A percentile compares a stretch with the other conserved stretches of the same genome.
phyloP scores from a whole-genome alignment of 2,329 filamentous ascomycete species.

The Diaporthe amygdali region DNA sequence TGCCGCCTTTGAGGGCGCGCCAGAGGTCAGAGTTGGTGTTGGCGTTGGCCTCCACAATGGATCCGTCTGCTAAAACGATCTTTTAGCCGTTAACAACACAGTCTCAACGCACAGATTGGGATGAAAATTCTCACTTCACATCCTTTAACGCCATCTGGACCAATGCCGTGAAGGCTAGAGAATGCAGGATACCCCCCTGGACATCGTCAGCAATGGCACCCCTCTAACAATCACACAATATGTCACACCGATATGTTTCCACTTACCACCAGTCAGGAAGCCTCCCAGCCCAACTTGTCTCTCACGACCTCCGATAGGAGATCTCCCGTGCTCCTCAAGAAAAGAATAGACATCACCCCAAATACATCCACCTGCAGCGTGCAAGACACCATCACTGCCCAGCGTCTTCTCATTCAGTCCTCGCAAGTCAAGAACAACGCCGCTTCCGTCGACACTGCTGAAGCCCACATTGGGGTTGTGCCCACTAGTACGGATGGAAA shows the following conservation, averaged over 20 bases:
- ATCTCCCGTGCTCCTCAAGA: constrained; percentile 23
- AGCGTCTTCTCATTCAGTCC: constrained; percentile 18
- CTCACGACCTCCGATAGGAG: constrained; percentile 27
- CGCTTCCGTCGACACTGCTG: constrained; percentile 25
- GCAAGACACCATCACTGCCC: constrained; percentile 6
- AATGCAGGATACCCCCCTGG: constrained; percentile 28
- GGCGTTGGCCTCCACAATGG: constrained; percentile 27
- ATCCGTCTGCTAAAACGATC: constrained; percentile 28
- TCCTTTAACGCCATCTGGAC: constrained; percentile 26
- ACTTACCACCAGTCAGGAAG: constrained; percentile 27
- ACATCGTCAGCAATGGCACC: background rate
- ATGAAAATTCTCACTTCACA: constrained; percentile 23
- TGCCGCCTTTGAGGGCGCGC: constrained; percentile 29
- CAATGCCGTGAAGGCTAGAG: constrained; percentile 27
- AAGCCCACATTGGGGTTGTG: constrained; percentile 28
- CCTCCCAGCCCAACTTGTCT: constrained; percentile 27
- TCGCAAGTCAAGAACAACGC: constrained; percentile 28
- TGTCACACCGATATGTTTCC: too few relatives aligned
- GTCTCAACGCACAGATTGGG: background rate
- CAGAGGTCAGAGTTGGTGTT: constrained; percentile 24
- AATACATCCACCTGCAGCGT: constrained; percentile 18
- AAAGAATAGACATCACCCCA: constrained; percentile 28
- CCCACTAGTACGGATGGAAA: constrained; percentile 27
- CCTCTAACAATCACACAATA: background rate
- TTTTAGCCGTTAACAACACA: background rate